Evolutionary conservation across 2,329 filamentous ascomycete genomes (phyloP), one percentile per base, ranked within the genome.

Genomic region (Talaromyces funiculosus): DNA sequence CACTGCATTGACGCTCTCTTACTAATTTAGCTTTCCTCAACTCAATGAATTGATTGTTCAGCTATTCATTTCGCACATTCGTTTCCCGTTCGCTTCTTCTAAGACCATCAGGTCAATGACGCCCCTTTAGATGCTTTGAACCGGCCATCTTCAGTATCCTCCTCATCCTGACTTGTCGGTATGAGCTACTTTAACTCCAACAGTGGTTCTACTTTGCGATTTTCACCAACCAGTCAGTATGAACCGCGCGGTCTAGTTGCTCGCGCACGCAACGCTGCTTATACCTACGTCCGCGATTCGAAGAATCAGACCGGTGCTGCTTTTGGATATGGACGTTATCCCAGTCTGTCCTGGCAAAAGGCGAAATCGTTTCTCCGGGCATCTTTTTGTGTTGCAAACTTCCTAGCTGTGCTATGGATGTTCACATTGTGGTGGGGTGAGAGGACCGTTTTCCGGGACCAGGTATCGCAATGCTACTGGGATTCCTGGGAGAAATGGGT

Each of bases 401-500:
- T 87, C 16, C 73, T 96, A 64, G 84, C 90, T 18, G 71, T 84
- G 12, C 62, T 92, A 49, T 99, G 94, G 93, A 68, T 92, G 42
- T 73, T 90, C 22, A 81, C 89, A 20, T 69, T 99, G 64, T 84
- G 94, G 65, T 94, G 90, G 86, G 92, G 93, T 1, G 94, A 99
- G 78, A 82, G 89, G 62, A 89, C 84, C 75, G 82, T 88, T 37
- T 97, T 95, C 73, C 80, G 83, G 57, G 84, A 84, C 64, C 86
- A 84, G 62, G 84, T 96, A 16, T 79, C 83, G 60, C 81, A 78
- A 56, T 99, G 94, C 74, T 78, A 84, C 59, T 99, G 94, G 94
- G 81, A 84, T 37, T 84, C 83, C 42, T 99, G 94, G 94, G 94
- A 99, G 79, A 82, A 85, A 74, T 99, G 94, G 92, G 92, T 96